Evolutionary conservation across 2,329 filamentous ascomycete genomes (phyloP).

Genomic region (Exophiala sp.): DNA sequence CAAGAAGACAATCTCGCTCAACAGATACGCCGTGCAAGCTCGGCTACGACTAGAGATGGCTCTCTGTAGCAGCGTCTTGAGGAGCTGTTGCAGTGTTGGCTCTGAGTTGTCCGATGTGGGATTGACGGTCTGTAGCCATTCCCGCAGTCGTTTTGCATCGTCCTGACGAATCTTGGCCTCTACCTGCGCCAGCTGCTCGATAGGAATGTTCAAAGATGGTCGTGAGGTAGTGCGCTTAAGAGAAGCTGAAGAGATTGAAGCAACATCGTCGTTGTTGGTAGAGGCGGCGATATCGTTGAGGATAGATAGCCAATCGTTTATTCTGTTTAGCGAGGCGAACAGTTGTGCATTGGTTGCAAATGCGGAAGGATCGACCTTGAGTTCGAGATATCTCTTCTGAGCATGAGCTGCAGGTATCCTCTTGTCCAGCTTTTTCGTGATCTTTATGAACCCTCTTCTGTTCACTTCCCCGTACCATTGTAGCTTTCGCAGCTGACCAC

Average conservation of each 20-base stretch:
- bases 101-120: slow-evolving; percentile 20
- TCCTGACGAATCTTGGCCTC: slow-evolving; percentile 71
- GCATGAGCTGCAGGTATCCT: slow-evolving; percentile 73
- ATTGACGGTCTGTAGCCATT: slow-evolving; percentile 19
- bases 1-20: slow-evolving; percentile 66
- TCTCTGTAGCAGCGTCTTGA: slow-evolving; percentile 44
- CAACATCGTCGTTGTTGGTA: slow-evolving; percentile 42
- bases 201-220: slow-evolving; percentile 68
- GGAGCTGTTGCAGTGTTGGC: slow-evolving; percentile 32
- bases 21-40: slow-evolving; percentile 66
- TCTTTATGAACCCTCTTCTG: slow-evolving; percentile 90
- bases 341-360: slow-evolving; percentile 74
- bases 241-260: slow-evolving; percentile 57
- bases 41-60: slow-evolving; percentile 69
- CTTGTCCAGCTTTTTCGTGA: slow-evolving; percentile 98
- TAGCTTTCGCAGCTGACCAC: slow-evolving; percentile 81
- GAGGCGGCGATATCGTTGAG: slow-evolving; percentile 72
- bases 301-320: slow-evolving; percentile 89
- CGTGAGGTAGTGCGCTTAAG: slow-evolving; percentile 74
- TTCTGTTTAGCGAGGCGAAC: slow-evolving; percentile 58
- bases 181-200: slow-evolving; percentile 64
- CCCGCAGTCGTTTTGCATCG: slow-evolving; percentile 49
- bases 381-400: slow-evolving; percentile 81
- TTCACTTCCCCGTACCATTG: slow-evolving; percentile 99
- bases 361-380: slow-evolving; percentile 82